Conservation (phyloP, 2,329 filamentous ascomycete species). For the Corniculantispora saksenae region DNA sequence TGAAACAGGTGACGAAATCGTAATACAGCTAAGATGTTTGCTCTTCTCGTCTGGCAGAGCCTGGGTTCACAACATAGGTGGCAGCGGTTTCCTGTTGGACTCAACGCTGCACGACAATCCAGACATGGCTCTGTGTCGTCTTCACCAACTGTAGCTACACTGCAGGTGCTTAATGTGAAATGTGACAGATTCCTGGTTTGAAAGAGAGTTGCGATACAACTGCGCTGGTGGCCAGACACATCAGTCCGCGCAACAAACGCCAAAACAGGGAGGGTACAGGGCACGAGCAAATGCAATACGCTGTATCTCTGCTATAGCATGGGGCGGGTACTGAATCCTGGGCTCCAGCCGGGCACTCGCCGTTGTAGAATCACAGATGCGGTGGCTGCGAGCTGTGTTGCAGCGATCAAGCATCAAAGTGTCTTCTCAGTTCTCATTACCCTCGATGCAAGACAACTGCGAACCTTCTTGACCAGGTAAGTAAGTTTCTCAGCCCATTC, state of each 20-base stretch:
- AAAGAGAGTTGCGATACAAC: neutral
- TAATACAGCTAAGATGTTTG: neutral
- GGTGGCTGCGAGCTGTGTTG: neutral
- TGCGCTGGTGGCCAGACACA: neutral
- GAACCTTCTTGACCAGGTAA: too few relatives aligned
- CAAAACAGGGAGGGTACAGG: neutral
- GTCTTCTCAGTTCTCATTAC: too few relatives aligned
- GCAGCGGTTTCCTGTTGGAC: neutral
- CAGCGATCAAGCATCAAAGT: too few relatives aligned
- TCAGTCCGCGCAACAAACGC: neutral
- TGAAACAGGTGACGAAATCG: neutral
- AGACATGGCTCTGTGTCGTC: neutral
- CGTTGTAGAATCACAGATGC: conserved; percentile 3
- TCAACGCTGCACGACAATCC: neutral
- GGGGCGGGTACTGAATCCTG: neutral
- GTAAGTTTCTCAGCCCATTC: too few relatives aligned
- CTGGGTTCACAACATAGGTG: neutral
- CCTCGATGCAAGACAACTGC: too few relatives aligned
- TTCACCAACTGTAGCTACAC: neutral
- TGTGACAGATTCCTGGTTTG: neutral
- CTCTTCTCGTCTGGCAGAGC: neutral
- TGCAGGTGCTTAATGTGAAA: too few relatives aligned
- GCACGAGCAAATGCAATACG: neutral
- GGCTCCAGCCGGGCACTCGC: neutral
- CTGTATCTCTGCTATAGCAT: neutral